These are phyloP conservation scores for Cephaloascus albidus DNA, from an alignment of 805 yeast genomes.

Conservation along the genomic window DNA sequence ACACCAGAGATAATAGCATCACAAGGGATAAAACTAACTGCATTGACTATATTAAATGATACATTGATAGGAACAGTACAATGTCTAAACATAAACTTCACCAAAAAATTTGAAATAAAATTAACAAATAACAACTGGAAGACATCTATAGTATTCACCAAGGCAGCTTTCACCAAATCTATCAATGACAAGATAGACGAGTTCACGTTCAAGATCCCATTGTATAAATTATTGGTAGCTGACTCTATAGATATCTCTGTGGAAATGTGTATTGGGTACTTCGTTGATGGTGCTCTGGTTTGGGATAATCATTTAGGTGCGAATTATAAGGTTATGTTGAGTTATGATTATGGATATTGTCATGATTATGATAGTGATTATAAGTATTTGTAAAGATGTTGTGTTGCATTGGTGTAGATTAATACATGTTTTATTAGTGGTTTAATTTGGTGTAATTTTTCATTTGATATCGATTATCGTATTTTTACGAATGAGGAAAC, in stretches of 20 bases:
- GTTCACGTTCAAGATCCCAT: background rate
- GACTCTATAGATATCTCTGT: background rate
- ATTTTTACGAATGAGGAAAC: too few species aligned
- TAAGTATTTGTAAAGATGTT: too few species aligned
- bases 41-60: background rate
- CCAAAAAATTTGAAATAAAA: too few species aligned
- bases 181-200: background rate
- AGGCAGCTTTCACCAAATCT: background rate
- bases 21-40: background rate
- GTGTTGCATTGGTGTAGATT: too few species aligned
- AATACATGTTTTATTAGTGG: too few species aligned
- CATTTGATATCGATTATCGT: too few species aligned
- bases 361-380: too few species aligned
- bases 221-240: too few species aligned
- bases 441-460: too few species aligned
- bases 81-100: background rate
- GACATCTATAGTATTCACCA: background rate
- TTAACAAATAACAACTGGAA: background rate
- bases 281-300: background rate
- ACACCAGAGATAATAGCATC: too few species aligned
- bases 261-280: background rate
- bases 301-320: background rate
- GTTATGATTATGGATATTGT: too few species aligned
- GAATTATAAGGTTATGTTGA: too few species aligned
- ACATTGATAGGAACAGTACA: background rate